phyloP scores from a whole-genome alignment of 441 rosid genomes.

The Croton setiger region DNA sequence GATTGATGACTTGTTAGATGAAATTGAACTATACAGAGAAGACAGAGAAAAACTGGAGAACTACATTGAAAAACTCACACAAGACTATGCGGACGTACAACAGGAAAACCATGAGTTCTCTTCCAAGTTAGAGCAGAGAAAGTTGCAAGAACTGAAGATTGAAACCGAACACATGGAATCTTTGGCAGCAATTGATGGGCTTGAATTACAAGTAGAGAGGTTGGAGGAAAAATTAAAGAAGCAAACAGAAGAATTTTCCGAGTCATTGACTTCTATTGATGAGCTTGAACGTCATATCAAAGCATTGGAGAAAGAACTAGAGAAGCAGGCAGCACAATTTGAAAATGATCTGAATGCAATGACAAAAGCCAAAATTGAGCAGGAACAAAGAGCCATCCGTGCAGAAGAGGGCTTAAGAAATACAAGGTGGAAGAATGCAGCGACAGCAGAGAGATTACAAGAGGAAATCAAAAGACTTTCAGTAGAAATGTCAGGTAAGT shows the following conservation, averaged over 20 bases:
- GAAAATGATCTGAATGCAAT: constrained; percentile 55
- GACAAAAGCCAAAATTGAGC: constrained; percentile 64
- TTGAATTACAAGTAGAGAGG: constrained; percentile 49
- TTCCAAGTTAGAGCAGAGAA: constrained; percentile 62
- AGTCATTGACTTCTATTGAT: constrained; percentile 44
- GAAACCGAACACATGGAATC: constrained; percentile 36
- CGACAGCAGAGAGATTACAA: constrained; percentile 65
- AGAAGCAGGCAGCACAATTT: constrained; percentile 51
- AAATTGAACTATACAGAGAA: constrained; percentile 60
- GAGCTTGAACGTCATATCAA: constrained; percentile 57
- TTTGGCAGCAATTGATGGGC: constrained; percentile 38
- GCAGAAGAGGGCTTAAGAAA: constrained; percentile 75
- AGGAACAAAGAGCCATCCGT: constrained; percentile 74
- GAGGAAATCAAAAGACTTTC: constrained; percentile 73
- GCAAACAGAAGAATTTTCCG: constrained; percentile 51
- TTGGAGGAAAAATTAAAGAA: constrained; percentile 60
- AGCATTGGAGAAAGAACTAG: constrained; percentile 62
- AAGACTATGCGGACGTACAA: constrained; percentile 68
- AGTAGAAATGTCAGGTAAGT: constrained; percentile 62
- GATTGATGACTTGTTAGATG: constrained; percentile 59
- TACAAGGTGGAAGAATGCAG: constrained; percentile 64
- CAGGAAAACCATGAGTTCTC: constrained; percentile 62
- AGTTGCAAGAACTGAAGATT: constrained; percentile 46
- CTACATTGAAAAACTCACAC: constrained; percentile 71
- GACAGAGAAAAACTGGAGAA: constrained; percentile 73